Evolutionary conservation across 805 yeast genomes (phyloP), one percentile per base, ranked within the genome.

Genomic region (Hanseniaspora occidentalis): DNA sequence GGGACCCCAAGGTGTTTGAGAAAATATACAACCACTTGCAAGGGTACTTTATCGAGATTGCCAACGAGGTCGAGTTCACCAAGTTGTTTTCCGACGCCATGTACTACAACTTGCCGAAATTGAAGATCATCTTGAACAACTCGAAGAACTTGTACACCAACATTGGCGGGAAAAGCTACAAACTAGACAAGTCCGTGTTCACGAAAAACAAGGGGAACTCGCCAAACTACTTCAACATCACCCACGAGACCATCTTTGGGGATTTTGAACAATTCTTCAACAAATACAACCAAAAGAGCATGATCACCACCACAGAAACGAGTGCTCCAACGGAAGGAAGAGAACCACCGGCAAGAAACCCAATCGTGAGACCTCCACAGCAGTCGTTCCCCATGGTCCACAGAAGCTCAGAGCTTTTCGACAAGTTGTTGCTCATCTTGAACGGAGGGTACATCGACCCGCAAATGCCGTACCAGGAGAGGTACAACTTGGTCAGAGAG

Each of bases 281-380:
- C 13, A 47, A 31, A 2, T 25, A 29, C 8, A 34, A 55, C 6
- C 62, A 60, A 39, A 64, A 69, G 8, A 21, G 29, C 7, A 10
- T n/a, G n/a, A n/a, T n/a, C n/a, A n/a, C n/a, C n/a, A n/a, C n/a
- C n/a, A n/a, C n/a, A n/a, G n/a, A n/a, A n/a, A n/a, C n/a, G n/a
- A n/a, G n/a, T 25, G 29, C 8, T 8, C 10, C 29, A 4, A 25
- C n/a, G n/a, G n/a, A n/a, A n/a, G n/a, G n/a, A n/a, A n/a, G n/a
- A n/a, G n/a, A n/a, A 5, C 14, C n/a, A 7, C n/a, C n/a, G 29
- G 8, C 11, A 7, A 25, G 10, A 13, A 14, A 13, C 11, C 29
- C 29, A 27, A 57, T 78, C 48, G 58, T 81, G 2, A 61, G 95
- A 29, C 96, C 96, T 1, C 94, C 95, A 3, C 84, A 92, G 1